Base-by-base conservation (phyloP, 306 rosid species). In the Dryas drummondii region DNA sequence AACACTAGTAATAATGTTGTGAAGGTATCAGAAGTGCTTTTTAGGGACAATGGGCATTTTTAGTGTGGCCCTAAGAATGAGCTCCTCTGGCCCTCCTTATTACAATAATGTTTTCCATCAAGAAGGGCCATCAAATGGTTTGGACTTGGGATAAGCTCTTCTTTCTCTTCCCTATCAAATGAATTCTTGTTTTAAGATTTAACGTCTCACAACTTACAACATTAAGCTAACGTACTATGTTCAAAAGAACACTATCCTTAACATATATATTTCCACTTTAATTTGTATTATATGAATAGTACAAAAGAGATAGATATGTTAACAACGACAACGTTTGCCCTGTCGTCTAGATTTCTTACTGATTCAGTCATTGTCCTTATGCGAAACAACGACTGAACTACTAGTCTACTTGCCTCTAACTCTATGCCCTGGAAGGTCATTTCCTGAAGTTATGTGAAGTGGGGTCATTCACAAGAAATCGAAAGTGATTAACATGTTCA, bases 401-500 rank as follows among this genome's bases (percentile, higher is more conserved):
- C 48, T 41, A 14, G 3, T 2, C 48, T 63, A 6, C 48, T 41
- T 41, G 3, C 37, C 48, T 63, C 49, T 62, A 62, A 62, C 67
- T 14, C 46, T 63, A 15, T 11, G 75, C 53, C 45, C 45, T 71
- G 47, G 22, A 15, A 14, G 9, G 67, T 57, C 66, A 57, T 57
- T 19, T 15, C 76, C 64, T 44, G 45, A 22, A 57, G 76, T 45
- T 44, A 45, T 75, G 48, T 54, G 68, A 74, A 37, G 73, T 53
- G 76, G 74, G 71, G 83, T 54, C 79, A 67, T 81, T 46, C 86
- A 79, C 82, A 81, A 13, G 78, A 84, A 88, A 79, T 80, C 75
- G 54, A 76, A 85, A 86, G 83, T 60, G 81, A 84, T 70, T 44
- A 44, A 82, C 67, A 42, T 86, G 91, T 85, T 70, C 68, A 84